Percentiles rank a stretch among this genome's conserved stretches.
Evolutionary conservation across 2,329 filamentous ascomycete species (phyloP).

Genomic region (Neofusicoccum umdonicola): DNA sequence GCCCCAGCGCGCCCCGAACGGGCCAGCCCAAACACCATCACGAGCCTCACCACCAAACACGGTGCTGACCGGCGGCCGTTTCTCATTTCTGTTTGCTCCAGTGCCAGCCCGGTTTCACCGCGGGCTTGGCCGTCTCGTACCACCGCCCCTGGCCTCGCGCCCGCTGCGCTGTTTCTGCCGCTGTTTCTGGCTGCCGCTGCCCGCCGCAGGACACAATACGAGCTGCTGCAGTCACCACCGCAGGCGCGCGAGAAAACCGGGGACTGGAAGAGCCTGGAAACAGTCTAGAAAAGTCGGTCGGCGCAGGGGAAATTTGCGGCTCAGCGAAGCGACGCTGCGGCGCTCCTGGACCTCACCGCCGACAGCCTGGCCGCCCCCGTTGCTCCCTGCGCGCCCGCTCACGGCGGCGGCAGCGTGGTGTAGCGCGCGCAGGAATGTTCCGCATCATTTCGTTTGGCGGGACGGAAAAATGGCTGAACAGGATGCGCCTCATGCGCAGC

Average conservation of each 20-base stretch:
- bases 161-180: too few species aligned
- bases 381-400: not conserved
- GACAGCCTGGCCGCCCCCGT: not conserved
- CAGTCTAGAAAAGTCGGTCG: slow-evolving; percentile 6
- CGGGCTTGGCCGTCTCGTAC: not conserved
- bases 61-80: not conserved
- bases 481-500: not conserved
- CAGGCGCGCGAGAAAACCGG: not conserved
- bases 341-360: not conserved
- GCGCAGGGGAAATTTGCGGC: slow-evolving; percentile 4
- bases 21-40: not conserved
- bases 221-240: not conserved
- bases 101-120: not conserved
- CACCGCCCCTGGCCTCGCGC: not conserved
- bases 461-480: slow-evolving; percentile 7
- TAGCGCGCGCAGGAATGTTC: not conserved
- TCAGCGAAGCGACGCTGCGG: not conserved
- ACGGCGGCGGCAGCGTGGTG: not conserved
- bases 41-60: not conserved
- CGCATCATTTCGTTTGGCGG: slow-evolving; percentile 15
- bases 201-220: too few species aligned
- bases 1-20: too few species aligned
- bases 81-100: not conserved
- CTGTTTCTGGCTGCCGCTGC: too few species aligned
- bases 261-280: not conserved